Evolutionary conservation across 441 rosid genomes (phyloP), one percentile per base, ranked within the genome.

Genomic region (Breynia disticha): DNA sequence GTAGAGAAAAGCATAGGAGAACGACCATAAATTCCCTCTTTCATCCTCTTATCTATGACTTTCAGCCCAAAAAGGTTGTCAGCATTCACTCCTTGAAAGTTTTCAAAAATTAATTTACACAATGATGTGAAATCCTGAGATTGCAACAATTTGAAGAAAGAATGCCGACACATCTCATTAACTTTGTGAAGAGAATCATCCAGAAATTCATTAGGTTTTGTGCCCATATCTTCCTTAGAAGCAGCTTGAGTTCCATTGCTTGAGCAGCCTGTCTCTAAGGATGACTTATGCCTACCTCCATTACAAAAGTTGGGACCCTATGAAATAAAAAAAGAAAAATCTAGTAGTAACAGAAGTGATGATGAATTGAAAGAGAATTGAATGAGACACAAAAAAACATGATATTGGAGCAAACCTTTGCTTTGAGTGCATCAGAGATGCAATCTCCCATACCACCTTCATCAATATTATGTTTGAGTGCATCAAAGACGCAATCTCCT

Each of bases 81-180:
- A 48, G 68, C 55, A 74, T 77, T 82, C 64, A 65, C 63, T 56
- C 81, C 97, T 72, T 76, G 74, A 67, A 88, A 75, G 75, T 81
- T 81, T 70, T 84, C 90, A 48, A 65, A 64, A 9, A 91, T 65
- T 60, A 88, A 76, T 71, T 82, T 82, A 68, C 83, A 88, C 19
- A 91, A 66, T 55, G 68, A 81, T 39, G 76, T 72, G 72, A 88
- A 91, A 66, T 84, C 81, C 68, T 83, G 83, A 14, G 97, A 88
- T 48, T 69, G 69, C 54, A 88, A 46, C 54, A 84, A 78, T 43
- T 75, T 68, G 56, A 72, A 75, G 56, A 91, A 79, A 71, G 77
- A 85, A 60, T 55, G 72, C 68, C 67, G 87, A 74, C 91, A 86
- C 73, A 60, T 65, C 50, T 75, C 80, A 16, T 79, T 84, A 32